These are phyloP conservation scores for Sechiopsis laciniata DNA, from an alignment of 306 rosid species.

Conservation along the genomic window DNA sequence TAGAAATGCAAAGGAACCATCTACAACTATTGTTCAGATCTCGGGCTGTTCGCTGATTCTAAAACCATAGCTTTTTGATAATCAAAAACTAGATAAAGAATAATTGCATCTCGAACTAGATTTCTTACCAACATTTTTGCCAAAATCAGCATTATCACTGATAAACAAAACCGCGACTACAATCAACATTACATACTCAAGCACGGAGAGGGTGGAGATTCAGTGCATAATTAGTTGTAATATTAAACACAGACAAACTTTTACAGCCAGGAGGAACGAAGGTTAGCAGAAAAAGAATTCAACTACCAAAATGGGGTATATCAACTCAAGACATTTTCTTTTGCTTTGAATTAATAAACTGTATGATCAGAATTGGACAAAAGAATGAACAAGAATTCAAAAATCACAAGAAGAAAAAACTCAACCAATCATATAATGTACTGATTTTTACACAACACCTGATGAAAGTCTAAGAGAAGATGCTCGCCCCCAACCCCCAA, in stretches of 20 bases:
- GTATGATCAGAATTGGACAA: slow-evolving; percentile 22
- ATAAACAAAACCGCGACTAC: neutral
- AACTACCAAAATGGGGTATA: neutral
- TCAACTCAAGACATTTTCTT: slow-evolving; percentile 16
- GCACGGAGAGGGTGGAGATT: neutral
- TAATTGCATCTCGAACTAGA: neutral
- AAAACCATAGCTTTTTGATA: neutral
- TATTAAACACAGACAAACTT: slow-evolving; percentile 30
- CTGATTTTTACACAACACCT: slow-evolving; percentile 53
- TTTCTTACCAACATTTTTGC: too few relatives aligned
- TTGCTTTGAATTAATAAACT: slow-evolving; percentile 28
- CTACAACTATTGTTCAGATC: neutral
- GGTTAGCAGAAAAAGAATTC: slow-evolving; percentile 27
- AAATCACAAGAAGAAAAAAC: slow-evolving; percentile 27
- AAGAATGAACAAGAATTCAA: slow-evolving; percentile 27
- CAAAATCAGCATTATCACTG: neutral
- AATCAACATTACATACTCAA: neutral
- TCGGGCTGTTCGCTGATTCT: neutral
- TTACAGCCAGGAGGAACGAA: slow-evolving; percentile 38
- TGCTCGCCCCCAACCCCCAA: too few relatives aligned
- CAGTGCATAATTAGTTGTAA: neutral
- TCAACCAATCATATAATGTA: slow-evolving; percentile 38
- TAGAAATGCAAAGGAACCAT: too few relatives aligned
- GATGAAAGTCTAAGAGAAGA: slow-evolving; percentile 35
- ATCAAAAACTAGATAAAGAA: neutral